Evolutionary conservation across 768 basidiomycete species (phyloP), one percentile per base, ranked within the genome.

Genomic region (Lactarius quietus): DNA sequence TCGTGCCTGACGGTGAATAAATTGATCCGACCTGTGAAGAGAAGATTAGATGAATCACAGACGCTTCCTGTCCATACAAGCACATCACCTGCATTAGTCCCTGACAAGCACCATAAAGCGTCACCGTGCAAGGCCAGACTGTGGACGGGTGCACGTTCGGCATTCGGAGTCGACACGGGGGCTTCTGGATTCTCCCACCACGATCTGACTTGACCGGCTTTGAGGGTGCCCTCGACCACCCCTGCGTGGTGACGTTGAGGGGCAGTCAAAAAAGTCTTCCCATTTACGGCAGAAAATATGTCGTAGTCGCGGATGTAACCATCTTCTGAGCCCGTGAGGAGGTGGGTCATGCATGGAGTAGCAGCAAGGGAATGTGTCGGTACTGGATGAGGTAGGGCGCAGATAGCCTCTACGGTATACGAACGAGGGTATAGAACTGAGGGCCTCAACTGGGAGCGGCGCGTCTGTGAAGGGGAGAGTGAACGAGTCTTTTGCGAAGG

Each of bases 251-350:
- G 88, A 63, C 93, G 80, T 74, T 95, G 94, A 53, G 92, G 93
- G 20, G 93, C 90, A 28, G 89, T 94, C 68, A 97, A 81, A 70
- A 92, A 88, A 39, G 84, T 85, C 73, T 92, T 91, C 62, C 94
- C 87, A 74, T 98, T 98, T 45, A 93, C 88, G 43, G 91, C 86
- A 45, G 89, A 74, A 76, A 93, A 97, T 56, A 96, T 84, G 74
- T 98, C 93, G 77, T 95, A 98, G 78, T 92, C 84, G 41, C 95
- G 86, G 52, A 98, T 89, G 70, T 93, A 95, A 10, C 95, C 95
- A 73, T 98, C 95, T 69, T 96, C 90, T 15, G 91, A 92, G 39
- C 95, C 95, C 17, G 95, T 95, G 36, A 96, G 75, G 26, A 97
- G 79, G 73, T 95, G 92, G 23, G 90, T 86, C 84, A 95, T 86